Base-by-base conservation (phyloP, 495 filamentous ascomycete genomes). In the Poronia punctata region DNA sequence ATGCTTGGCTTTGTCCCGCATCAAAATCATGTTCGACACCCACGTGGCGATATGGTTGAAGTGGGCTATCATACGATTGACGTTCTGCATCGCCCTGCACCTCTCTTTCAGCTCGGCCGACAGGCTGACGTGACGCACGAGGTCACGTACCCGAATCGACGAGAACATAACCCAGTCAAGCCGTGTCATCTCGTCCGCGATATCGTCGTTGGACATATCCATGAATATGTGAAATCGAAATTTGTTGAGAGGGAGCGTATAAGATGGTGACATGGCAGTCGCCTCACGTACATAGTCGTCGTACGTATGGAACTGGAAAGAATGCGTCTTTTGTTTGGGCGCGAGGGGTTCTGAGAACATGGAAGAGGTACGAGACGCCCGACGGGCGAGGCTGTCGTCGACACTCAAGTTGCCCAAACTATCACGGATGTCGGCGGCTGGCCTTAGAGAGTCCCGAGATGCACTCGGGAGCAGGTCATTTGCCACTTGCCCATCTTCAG, bases 151-250 rank as follows among this genome's bases (percentile, higher is more conserved):
- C n/a, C 85, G 80, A 56, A 97, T 93, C n/a, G 87, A 84, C 49
- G 83, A 88, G 62, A 95, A 95, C 79, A 94, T 88, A 54, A 88
- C 75, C 92, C 90, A 96, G 65, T 97, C 92, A 28, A 97, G 89
- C 38, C 92, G 78, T 5, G 92, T 96, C 54, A 98, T 71, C 59
- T 98, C 92, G 34, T 79, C 79, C 5, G 93, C 92, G 46, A 96
- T 85, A 33, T 84, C 75, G 27, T 88, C 85, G 20, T 92, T 82
- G 4, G 78, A 67, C 18, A 78, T 75, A 19, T 83, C 83, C 79
- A 94, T 89, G 46, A 94, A 79, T 36, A 79, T 73, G 44, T 84
- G 82, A 75, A 88, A 95, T 49, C 85, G 81, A 29, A 80, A 62
- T 56, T 95, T 95, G 41, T 77, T 80, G 8, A 94, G 66, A 1